These are phyloP conservation scores for Ceratocystiopsis brevicomis DNA, from an alignment of 2,329 filamentous ascomycete genomes.

Conservation along the genomic window DNA sequence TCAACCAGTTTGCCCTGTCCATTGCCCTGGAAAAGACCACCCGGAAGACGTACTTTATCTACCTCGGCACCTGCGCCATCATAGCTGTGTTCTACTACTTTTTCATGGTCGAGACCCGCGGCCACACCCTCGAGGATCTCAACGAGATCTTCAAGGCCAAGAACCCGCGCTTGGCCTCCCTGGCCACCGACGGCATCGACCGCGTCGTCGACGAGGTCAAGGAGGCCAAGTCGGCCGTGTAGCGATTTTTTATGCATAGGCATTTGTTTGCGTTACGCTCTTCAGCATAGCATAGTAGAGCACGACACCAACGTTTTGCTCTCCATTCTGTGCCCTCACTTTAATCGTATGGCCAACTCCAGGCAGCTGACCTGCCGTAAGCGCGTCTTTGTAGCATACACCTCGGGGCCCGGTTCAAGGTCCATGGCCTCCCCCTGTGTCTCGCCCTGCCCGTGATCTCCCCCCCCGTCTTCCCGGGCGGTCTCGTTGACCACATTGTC, in stretches of 20 bases:
- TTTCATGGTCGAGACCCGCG: constrained; percentile 27
- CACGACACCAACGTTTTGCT: no score
- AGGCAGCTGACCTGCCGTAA: constrained; percentile 7
- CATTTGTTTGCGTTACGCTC: background rate
- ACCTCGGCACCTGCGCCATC: constrained; percentile 1
- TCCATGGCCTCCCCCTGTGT: background rate
- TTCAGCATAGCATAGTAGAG: background rate
- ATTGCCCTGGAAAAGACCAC: constrained; percentile 13
- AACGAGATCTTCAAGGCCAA: constrained; percentile 4
- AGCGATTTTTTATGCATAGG: no score
- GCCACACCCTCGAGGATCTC: constrained; percentile 3
- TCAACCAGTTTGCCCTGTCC: constrained; percentile 5
- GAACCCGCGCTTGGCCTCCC: constrained; percentile 2
- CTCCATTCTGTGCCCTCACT: background rate
- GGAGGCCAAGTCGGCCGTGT: background rate
- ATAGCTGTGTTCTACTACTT: constrained; percentile 3
- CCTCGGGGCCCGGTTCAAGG: background rate
- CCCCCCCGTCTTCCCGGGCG: constrained; percentile 6
- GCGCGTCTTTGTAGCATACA: background rate
- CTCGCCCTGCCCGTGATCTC: constrained; percentile 8
- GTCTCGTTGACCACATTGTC: constrained; percentile 41
- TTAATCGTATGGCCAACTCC: constrained; percentile 5
- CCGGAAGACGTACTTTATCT: constrained; percentile 4
- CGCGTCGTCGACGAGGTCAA: background rate
- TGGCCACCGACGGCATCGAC: background rate